These are phyloP conservation scores for Solanum pimpinellifolium DNA, from an alignment of 257 asterid genomes.

Conservation along the genomic window DNA sequence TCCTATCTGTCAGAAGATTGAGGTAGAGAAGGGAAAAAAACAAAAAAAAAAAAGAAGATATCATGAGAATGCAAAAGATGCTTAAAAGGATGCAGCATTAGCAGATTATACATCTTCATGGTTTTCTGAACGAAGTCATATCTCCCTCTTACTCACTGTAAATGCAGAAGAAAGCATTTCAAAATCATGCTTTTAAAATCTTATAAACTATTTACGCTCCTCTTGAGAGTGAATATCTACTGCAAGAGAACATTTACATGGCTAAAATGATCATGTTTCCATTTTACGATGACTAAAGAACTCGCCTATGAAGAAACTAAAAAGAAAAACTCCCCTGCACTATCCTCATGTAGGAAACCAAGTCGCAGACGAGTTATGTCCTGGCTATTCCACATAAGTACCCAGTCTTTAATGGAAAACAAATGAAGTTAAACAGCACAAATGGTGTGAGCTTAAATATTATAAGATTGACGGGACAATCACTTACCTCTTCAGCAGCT, in stretches of 20 bases:
- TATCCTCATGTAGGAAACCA: background rate
- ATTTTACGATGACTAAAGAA: background rate
- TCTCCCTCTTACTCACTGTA: background rate
- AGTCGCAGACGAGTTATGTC: background rate
- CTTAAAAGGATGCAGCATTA: background rate
- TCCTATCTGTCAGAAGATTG: conserved; percentile 47
- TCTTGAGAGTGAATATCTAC: background rate
- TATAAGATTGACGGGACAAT: background rate
- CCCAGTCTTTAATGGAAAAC: background rate
- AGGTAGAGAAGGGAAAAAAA: background rate
- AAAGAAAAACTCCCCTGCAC: background rate
- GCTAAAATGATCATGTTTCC: background rate
- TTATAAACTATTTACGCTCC: background rate
- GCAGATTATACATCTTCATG: background rate
- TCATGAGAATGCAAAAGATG: background rate
- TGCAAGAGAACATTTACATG: background rate
- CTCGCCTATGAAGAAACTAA: background rate
- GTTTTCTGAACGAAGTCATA: background rate
- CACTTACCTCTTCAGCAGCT: conserved; percentile 80
- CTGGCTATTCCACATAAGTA: background rate
- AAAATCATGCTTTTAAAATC: background rate
- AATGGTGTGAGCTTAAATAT: background rate
- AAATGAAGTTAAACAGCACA: background rate
- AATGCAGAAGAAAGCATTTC: background rate
- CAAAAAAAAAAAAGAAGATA: background rate